These are phyloP conservation scores for Fusarium sp. DNA, from an alignment of 2,329 filamentous ascomycete genomes.

Conservation along the genomic window DNA sequence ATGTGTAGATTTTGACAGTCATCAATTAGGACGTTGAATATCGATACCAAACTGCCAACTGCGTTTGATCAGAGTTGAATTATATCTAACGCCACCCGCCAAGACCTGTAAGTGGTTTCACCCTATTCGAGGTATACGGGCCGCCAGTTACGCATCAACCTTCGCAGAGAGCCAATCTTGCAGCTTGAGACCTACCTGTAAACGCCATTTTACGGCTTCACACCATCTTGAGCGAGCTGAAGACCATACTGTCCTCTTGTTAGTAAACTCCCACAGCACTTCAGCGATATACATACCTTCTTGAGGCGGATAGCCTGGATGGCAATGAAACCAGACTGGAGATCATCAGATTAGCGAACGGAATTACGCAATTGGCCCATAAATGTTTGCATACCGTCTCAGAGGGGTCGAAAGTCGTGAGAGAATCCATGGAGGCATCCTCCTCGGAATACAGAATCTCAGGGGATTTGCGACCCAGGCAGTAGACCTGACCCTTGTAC, in stretches of 20 bases:
- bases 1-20: no score
- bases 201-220: background rate
- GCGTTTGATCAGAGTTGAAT: background rate
- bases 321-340: conserved; percentile 9
- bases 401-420: conserved; percentile 9
- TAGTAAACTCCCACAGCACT: background rate
- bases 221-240: background rate
- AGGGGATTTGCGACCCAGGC: conserved; percentile 2
- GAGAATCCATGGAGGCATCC: conserved; percentile 12
- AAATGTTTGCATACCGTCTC: conserved; percentile 5
- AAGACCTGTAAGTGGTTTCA: background rate
- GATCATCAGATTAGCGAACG: background rate
- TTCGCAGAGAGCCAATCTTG: background rate
- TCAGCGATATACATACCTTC: conserved; percentile 5
- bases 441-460: conserved; percentile 10
- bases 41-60: no score
- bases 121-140: background rate
- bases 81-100: background rate
- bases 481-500: conserved; percentile 8
- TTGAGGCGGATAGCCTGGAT: conserved; percentile 11
- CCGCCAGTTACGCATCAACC: background rate
- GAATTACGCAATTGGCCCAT: background rate
- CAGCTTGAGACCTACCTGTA: background rate
- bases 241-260: background rate
- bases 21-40: no score